Evolutionary conservation across 2,329 filamentous ascomycete genomes (phyloP).

Genomic region (Xylogone sp.): DNA sequence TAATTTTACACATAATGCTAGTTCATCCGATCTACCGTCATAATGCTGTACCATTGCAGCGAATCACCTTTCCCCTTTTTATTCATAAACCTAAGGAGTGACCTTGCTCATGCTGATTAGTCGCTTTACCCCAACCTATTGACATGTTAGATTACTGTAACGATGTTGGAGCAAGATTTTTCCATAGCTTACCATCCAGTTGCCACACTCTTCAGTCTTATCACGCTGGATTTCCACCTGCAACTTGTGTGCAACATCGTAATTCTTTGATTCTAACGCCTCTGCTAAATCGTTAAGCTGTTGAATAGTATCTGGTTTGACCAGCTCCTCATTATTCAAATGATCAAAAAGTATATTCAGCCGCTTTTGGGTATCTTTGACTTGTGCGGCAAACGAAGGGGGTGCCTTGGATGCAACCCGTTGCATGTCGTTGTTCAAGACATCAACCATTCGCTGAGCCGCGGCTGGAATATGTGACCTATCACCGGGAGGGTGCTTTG

Average conservation of each 20-base stretch:
- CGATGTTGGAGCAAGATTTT: neutral
- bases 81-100: slow-evolving; percentile 43
- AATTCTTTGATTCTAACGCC: slow-evolving; percentile 66
- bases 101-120: slow-evolving; percentile 77
- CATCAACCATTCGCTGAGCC: slow-evolving; percentile 75
- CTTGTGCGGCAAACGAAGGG: slow-evolving; percentile 79
- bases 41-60: neutral
- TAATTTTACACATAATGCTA: neutral
- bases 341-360: slow-evolving; percentile 94
- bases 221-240: slow-evolving; percentile 74
- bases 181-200: slow-evolving; percentile 78
- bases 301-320: slow-evolving; percentile 74
- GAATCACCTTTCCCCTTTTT: neutral
- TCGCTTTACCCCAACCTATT: slow-evolving; percentile 70
- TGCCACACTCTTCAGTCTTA: slow-evolving; percentile 75
- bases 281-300: slow-evolving; percentile 61
- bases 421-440: slow-evolving; percentile 80
- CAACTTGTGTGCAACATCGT: slow-evolving; percentile 60
- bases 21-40: neutral
- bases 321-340: slow-evolving; percentile 89
- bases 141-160: slow-evolving; percentile 34
- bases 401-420: slow-evolving; percentile 84
- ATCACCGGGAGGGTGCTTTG: slow-evolving; percentile 78
- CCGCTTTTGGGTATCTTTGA: slow-evolving; percentile 91
- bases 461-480: slow-evolving; percentile 79